Base-by-base conservation (phyloP, 148 eudicot genomes). In the Rhododendron griersonianum region DNA sequence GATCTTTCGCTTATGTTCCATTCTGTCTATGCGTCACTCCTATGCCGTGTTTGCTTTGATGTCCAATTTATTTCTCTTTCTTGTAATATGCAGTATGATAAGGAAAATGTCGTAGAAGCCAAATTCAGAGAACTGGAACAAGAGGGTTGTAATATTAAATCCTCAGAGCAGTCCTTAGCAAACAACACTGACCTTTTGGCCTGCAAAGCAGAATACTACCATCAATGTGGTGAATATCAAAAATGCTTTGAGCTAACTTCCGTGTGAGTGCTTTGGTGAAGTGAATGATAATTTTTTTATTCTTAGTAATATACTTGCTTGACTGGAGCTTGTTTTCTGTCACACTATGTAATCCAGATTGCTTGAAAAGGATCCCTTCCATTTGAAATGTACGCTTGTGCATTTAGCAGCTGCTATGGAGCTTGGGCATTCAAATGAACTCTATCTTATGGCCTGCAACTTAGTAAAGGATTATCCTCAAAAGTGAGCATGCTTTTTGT, bases 321-420 rank as follows among this genome's bases (percentile, higher is more conserved):
- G 81, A 50, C 57, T 78, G 86, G 41, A 78, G 50, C 45, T 21
- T 35, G 61, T 74, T 84, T 86, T 90, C 77, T 88, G 80, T 59
- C 75, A 41, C 85, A 76, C 71, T 30, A 51, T 89, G 53, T 61
- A 85, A 87, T 81, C 59, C 91, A 96, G 99, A 85, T 93, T 97
- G 92, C 99, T 97, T 71, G 99, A 97, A 89, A 97, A 94, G 89
- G 99, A 97, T 89, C 99, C 98, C 51, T 97, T 97, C 86, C 99
- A 97, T 91, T 91, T 94, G 84, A 97, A 97, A 90, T 92, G 95
- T 88, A 95, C 93, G 18, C 87, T 90, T 86, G 98, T 97, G 87
- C 99, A 97, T 89, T 93, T 95, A 87, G 98, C 96, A 75, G 96
- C 99, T 89, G 99, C 99, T 48, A 91, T 97, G 98, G 99, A 95